Evolutionary conservation across 1,284 basidiomycete genomes (phyloP), one percentile per base, ranked within the genome.

Genomic region (Moniliella sp.): DNA sequence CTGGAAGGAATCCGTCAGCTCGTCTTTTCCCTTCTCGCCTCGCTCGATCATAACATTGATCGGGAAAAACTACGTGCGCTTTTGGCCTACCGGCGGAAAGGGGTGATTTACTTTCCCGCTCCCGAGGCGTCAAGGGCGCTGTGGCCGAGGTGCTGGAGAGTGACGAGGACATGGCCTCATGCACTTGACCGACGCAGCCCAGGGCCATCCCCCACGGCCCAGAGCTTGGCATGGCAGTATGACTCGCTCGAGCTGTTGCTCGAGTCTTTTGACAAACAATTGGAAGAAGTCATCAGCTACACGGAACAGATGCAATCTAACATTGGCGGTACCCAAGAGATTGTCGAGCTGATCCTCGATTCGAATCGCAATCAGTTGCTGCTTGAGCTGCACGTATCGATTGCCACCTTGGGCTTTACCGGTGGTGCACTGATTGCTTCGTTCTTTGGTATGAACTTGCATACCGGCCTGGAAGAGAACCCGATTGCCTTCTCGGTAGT

Each of bases 261-360:
- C 4, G 88, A 97, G 61, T 79, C 77, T 7, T 93, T 93, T 59
- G 72, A 77, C 15, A 93, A 93, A 58, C 88, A 47, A 26, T 7
- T 23, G 5, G 52, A 52, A 31, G 50, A 52, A 28, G 48, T 56
- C 1, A 35, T 53, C 5, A 40, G 41, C 1, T 45, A 56, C 34
- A 45, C 48, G 5, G 42, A 40, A 4, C 42, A 44, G 13, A 43
- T 55, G 15, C 31, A 38, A 15, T 40, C 40, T 5, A 51, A 56
- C 56, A 81, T 94, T 34, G 76, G 81, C 64, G 83, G 81, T 11
- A 94, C 86, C 0, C 84, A 93, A 65, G 86, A 94, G 62, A 88
- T 94, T 31, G 82, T 91, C 4, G 88, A 97, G 62, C 69, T 97
- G 36, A 86, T 94, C 54, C 69, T 97, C 29, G 88, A 97, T 61